These are phyloP conservation scores for Exophiala bonariae DNA, from an alignment of 2,329 filamentous ascomycete species.

Conservation along the genomic window DNA sequence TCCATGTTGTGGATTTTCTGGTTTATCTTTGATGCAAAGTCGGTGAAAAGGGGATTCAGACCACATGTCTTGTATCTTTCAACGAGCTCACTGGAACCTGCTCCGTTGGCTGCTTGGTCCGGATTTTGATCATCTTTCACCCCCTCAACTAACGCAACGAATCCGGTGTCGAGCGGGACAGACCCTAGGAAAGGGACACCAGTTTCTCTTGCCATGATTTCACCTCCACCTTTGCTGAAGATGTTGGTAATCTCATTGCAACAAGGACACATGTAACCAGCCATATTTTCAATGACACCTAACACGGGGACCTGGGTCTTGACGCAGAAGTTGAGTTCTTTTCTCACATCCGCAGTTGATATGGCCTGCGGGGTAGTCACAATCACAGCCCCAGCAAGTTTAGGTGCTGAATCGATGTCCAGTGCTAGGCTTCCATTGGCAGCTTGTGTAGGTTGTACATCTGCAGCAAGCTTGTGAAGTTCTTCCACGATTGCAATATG, in stretches of 20 bases:
- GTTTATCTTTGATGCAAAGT: constrained; percentile 22
- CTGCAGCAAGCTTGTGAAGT: constrained; percentile 55
- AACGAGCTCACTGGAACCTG: constrained; percentile 17
- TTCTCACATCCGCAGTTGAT: constrained; percentile 87
- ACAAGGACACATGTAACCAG: constrained; percentile 55
- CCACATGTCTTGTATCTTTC: constrained; percentile 27
- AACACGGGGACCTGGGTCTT: constrained; percentile 79
- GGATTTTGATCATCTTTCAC: constrained; percentile 8
- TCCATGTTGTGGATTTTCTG: too few species aligned
- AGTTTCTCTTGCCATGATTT: constrained; percentile 86
- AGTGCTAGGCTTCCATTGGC: constrained; percentile 23
- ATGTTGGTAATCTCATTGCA: constrained; percentile 85
- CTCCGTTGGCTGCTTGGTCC: constrained; percentile 11
- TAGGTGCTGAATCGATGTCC: constrained; percentile 43
- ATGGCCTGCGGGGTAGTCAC: constrained; percentile 97
- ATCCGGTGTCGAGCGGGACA: constrained; percentile 90
- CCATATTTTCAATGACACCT: constrained; percentile 96
- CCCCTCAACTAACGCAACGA: constrained; percentile 80
- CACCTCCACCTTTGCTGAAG: constrained; percentile 86
- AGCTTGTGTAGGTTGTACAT: constrained; percentile 23
- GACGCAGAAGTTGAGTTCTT: constrained; percentile 88
- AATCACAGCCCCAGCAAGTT: constrained; percentile 83
- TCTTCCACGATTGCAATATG: constrained; percentile 94
- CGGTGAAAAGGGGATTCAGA: constrained; percentile 22
- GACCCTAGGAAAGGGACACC: constrained; percentile 78